phyloP scores from a whole-genome alignment of 2,329 filamentous ascomycete species.

The Microdochium bolleyi region DNA sequence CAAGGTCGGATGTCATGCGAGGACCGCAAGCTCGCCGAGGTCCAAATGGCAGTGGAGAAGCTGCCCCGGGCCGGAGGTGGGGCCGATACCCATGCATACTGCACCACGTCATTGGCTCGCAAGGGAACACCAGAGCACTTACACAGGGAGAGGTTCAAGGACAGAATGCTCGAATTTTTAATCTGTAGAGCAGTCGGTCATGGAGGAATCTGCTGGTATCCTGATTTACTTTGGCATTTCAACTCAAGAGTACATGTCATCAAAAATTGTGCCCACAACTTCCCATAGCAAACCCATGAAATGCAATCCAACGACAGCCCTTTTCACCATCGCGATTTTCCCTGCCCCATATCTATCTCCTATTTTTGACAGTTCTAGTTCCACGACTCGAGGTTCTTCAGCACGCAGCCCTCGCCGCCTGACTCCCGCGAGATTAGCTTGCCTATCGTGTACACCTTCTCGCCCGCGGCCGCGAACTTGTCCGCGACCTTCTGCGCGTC shows the following conservation, averaged over 20 bases:
- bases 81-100: background rate
- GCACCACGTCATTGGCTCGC: background rate
- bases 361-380: background rate
- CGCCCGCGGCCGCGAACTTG: conserved; percentile 58
- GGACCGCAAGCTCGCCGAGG: background rate
- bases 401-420: conserved; percentile 49
- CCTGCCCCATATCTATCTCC: no score
- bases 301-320: no score
- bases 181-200: no score
- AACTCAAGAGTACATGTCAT: background rate
- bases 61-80: background rate
- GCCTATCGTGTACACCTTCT: conserved; percentile 73
- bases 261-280: no score
- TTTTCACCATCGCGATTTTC: no score
- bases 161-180: no score
- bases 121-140: background rate
- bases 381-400: conserved; percentile 48
- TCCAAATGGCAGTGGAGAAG: background rate
- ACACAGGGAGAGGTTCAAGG: no score
- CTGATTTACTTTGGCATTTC: background rate
- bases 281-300: no score
- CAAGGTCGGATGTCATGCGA: no score
- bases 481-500: conserved; percentile 53
- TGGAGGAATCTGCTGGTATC: background rate
- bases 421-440: conserved; percentile 51